Percentiles rank a stretch among this genome's conserved stretches.
These are phyloP conservation scores for Pythium chondricola DNA, from an alignment of 352 stramenopile species.

Conservation along the genomic window DNA sequence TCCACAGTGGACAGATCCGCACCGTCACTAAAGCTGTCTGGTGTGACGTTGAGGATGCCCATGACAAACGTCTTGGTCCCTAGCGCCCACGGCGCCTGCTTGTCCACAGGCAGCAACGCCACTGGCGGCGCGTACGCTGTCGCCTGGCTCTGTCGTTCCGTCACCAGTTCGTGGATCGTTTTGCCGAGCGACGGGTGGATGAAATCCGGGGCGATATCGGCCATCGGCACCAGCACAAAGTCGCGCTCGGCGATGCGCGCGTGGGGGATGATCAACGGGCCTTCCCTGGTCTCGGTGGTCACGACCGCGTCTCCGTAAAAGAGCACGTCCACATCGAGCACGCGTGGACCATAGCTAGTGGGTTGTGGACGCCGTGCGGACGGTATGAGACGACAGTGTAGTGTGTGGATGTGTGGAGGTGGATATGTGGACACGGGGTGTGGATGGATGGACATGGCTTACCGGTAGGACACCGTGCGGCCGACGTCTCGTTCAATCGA, in stretches of 20 bases:
- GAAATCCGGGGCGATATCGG: conserved; percentile 85
- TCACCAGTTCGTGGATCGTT: conserved; percentile 67
- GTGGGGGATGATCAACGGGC: conserved; percentile 92
- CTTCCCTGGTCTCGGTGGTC: conserved; percentile 53
- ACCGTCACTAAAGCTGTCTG: conserved; percentile 94
- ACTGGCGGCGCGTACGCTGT: conserved; percentile 33
- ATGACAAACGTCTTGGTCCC: conserved; percentile 89
- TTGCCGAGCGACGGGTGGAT: conserved; percentile 71
- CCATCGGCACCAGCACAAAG: conserved; percentile 96
- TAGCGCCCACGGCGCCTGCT: conserved; percentile 35
- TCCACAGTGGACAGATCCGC: conserved; percentile 36
- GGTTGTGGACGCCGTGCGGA: too few relatives aligned
- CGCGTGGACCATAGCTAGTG: conserved; percentile 87
- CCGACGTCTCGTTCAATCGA: conserved; percentile 87
- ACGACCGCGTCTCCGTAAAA: conserved; percentile 84
- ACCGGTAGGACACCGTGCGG: conserved; percentile 59
- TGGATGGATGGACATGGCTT: too few relatives aligned
- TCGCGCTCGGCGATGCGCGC: conserved; percentile 91
- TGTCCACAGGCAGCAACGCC: conserved; percentile 44
- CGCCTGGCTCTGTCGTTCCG: conserved; percentile 20
- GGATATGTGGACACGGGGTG: too few relatives aligned
- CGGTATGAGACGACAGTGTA: too few relatives aligned
- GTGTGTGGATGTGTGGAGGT: too few relatives aligned
- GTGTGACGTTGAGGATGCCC: conserved; percentile 99
- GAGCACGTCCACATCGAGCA: conserved; percentile 96